A percentile compares a stretch with the other conserved stretches of the same genome.
Conservation (phyloP, 371 early-diverging fungal species). For the Fennellomyces sp. region DNA sequence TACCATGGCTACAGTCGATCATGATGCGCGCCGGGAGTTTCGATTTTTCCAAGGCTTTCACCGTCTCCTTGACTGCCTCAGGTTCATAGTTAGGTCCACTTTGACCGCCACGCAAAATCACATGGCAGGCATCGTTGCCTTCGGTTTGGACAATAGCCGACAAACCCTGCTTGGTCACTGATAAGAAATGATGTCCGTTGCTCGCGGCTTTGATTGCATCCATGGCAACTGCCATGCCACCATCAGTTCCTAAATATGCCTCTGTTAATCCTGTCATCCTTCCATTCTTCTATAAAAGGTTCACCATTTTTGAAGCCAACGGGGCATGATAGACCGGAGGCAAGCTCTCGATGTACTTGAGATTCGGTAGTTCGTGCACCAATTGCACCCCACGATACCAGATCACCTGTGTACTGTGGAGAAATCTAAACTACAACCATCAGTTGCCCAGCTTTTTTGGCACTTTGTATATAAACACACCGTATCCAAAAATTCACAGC, state of each 20-base stretch:
- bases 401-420: slow-evolving; percentile 83
- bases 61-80: slow-evolving; percentile 62
- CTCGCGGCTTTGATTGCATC: slow-evolving; percentile 90
- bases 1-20: slow-evolving; percentile 96
- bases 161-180: slow-evolving; percentile 94
- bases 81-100: slow-evolving; percentile 88
- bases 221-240: slow-evolving; percentile 82
- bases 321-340: slow-evolving; percentile 91
- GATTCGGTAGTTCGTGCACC: slow-evolving; percentile 94
- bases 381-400: slow-evolving; percentile 85
- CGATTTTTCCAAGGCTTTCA: slow-evolving; percentile 64
- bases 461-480: slow-evolving; percentile 17
- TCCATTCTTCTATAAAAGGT: too few species aligned
- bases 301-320: slow-evolving; percentile 94
- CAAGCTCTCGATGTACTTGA: slow-evolving; percentile 88
- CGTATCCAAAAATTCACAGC: slow-evolving; percentile 85
- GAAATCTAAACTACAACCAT: slow-evolving; percentile 52
- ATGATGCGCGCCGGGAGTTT: slow-evolving; percentile 73
- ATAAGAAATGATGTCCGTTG: slow-evolving; percentile 89
- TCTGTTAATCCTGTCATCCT: too few species aligned
- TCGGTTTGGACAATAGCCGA: slow-evolving; percentile 90
- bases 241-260: slow-evolving; percentile 65
- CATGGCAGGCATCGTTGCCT: slow-evolving; percentile 77
- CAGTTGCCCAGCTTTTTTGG: too few species aligned
- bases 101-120: slow-evolving; percentile 90